A percentile compares a stretch with the other conserved stretches of the same genome.
These are phyloP conservation scores for Carpediemonas membranifera DNA, from an alignment of 78 protist genomes.

Conservation along the genomic window DNA sequence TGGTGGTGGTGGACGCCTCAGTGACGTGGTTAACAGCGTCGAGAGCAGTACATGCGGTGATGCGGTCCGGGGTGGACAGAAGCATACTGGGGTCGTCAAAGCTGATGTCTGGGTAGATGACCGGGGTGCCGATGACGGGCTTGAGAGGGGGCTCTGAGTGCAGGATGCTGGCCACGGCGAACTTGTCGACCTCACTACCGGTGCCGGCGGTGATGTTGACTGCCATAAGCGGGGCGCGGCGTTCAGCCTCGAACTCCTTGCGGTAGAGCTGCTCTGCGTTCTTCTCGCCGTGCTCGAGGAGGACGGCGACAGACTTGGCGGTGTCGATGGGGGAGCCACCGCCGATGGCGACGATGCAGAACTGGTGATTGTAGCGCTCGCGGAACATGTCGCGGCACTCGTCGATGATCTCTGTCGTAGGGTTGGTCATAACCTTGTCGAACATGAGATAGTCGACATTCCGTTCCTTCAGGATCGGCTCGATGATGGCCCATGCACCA, in stretches of 20 bases:
- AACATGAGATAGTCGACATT: neutral
- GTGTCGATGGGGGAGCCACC: constrained; percentile 24
- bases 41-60: constrained; percentile 5
- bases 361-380: neutral
- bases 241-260: neutral
- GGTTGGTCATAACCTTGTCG: constrained; percentile 11
- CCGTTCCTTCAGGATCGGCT: neutral
- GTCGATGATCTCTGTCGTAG: neutral
- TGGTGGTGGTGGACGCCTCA: constrained; percentile 12
- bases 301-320: constrained; percentile 13
- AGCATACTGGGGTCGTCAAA: constrained; percentile 9
- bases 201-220: constrained; percentile 22
- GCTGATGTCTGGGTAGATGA: constrained; percentile 1
- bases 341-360: constrained; percentile 2
- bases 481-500: constrained; percentile 19
- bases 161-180: constrained; percentile 13
- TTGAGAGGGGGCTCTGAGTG: neutral
- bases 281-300: neutral
- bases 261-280: neutral
- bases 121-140: neutral
- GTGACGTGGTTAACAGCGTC: constrained; percentile 19
- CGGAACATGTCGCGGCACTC: neutral
- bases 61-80: neutral
- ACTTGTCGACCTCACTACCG: constrained; percentile 13
- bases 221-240: constrained; percentile 8